A percentile compares a stretch with the other conserved stretches of the same genome.
Conservation (phyloP, 805 yeast genomes). For the Kodamaea neixiangensis region DNA sequence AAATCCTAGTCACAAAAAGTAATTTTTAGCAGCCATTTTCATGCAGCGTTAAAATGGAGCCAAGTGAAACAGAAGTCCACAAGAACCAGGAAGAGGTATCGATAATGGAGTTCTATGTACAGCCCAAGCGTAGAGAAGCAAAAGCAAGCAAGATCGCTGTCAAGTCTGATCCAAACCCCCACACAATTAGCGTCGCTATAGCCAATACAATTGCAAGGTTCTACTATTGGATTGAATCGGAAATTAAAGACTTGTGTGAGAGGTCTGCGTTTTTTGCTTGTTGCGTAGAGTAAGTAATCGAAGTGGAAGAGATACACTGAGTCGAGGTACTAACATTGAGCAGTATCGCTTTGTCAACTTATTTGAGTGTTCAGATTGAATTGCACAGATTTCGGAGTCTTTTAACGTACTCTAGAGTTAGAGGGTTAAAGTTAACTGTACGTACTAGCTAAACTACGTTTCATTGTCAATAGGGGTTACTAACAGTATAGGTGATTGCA, state of each 20-base stretch:
- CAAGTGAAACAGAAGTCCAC: background rate
- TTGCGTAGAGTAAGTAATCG: background rate
- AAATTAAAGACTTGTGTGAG: background rate
- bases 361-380: background rate
- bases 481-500: background rate
- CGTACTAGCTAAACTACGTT: background rate
- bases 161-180: background rate
- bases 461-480: background rate
- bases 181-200: background rate
- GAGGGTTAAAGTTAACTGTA: background rate
- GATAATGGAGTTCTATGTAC: background rate
- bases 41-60: background rate
- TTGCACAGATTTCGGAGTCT: background rate
- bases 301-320: background rate
- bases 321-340: background rate
- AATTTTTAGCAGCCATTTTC: slow-evolving; percentile 8
- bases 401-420: background rate
- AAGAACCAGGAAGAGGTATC: background rate
- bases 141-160: background rate
- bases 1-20: background rate
- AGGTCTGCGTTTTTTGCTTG: background rate
- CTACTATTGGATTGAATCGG: background rate
- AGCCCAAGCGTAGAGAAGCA: background rate
- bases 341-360: background rate
- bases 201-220: background rate